Conservation (phyloP, 179 eudicot genomes). For the Nepenthes alata region DNA sequence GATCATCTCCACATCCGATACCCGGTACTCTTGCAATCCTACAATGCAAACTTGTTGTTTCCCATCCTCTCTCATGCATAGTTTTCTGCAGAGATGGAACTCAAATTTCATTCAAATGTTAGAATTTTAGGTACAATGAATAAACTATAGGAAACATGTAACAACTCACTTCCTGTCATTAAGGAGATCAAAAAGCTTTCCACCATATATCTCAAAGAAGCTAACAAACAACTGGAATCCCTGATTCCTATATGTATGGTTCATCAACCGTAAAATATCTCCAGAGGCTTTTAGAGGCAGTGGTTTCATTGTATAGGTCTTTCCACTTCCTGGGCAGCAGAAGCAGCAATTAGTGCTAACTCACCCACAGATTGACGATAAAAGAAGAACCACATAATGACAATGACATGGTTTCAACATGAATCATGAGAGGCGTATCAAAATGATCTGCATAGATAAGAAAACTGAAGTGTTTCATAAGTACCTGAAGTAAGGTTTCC, state of each 20-base stretch:
- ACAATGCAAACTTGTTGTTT: constrained; percentile 97
- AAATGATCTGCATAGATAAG: too few relatives aligned
- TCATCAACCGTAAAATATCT: constrained; percentile 83
- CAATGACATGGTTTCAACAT: constrained; percentile 2
- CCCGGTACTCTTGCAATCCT: constrained; percentile 88
- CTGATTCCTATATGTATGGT: constrained; percentile 82
- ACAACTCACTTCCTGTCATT: constrained; percentile 76
- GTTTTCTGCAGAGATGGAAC: constrained; percentile 47
- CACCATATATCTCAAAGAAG: constrained; percentile 98
- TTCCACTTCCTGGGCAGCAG: constrained; percentile 73
- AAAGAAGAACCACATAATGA: background rate
- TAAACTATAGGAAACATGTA: background rate
- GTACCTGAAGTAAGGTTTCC: too few relatives aligned
- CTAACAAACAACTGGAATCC: constrained; percentile 89
- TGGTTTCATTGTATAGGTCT: constrained; percentile 95
- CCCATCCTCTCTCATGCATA: constrained; percentile 96
- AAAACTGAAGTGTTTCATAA: too few relatives aligned
- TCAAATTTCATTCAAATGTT: constrained; percentile 3
- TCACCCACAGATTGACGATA: background rate
- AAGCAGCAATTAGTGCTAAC: constrained; percentile 1
- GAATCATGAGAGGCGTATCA: background rate
- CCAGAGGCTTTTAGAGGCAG: constrained; percentile 85
- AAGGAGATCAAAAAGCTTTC: constrained; percentile 92
- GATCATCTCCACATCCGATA: constrained; percentile 81
- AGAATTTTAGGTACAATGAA: background rate